Base-by-base conservation (phyloP, 2,329 filamentous ascomycete genomes). In the Cryphonectria nitschkei region DNA sequence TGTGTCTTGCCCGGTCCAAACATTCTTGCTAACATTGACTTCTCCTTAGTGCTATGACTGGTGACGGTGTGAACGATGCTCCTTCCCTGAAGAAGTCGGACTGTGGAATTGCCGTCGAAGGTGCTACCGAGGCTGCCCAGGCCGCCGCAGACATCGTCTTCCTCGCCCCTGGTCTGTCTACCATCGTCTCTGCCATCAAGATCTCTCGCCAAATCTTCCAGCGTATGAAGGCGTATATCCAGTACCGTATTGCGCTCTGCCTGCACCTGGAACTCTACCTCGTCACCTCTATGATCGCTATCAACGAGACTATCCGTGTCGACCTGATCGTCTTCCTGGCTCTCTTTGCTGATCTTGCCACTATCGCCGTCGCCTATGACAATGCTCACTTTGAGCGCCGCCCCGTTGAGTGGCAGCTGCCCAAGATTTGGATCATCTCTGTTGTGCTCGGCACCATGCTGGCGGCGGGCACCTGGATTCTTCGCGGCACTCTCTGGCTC, bases 381-480 rank as follows among this genome's bases (percentile, higher is more conserved):
- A 93, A 93, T 79, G 91, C 92, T 67, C 89, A 93, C 83, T 93
- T 89, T 77, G 92, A 94, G 79, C 85, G 86, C 73, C 89, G 91
- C 56, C 92, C 92, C 22, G 92, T 93, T 76, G 91, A 93, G 81
- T 94, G 92, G 92, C 92, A 94, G 83, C 81, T 94, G 75, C 91
- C 91, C 75, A 94, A 93, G 86, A 93, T 93, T 79, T 93, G 91
- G 92, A 86, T 93, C 76, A 93, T 94, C 78, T 90, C 88, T 73
- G 84, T 92, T 75, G 83, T 92, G 72, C 88, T 93, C 67, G 92
- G 92, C 81, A 75, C 88, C 52, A 82, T 93, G 62, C 89, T 94
- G 61, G 91, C 92, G 70, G 79, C 87, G 64, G 91, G 85, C 73
- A 94, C 92, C 76, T 94, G 92, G 92, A 84, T 93, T 77, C 83